Conservation (phyloP, 495 filamentous ascomycete genomes). For the Ascodesmis nigricans region DNA sequence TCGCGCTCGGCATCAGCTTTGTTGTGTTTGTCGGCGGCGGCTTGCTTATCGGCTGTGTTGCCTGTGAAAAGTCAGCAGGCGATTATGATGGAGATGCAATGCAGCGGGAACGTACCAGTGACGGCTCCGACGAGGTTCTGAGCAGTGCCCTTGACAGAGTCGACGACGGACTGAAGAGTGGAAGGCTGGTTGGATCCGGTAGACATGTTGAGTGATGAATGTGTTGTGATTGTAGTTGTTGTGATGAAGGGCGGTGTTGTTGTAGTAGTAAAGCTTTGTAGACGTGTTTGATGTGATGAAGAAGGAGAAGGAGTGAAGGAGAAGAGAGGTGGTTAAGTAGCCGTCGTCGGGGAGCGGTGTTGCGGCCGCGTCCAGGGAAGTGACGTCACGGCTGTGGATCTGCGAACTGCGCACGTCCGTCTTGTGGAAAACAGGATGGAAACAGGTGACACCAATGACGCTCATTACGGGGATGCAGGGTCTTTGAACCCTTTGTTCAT, state of each 20-base stretch:
- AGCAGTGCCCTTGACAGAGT: slow-evolving; percentile 49
- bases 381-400: too few relatives aligned
- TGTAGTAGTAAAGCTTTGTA: too few relatives aligned
- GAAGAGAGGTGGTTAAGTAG: too few relatives aligned
- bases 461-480: too few relatives aligned
- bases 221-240: slow-evolving; percentile 1
- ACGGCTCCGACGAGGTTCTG: slow-evolving; percentile 50
- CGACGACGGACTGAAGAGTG: slow-evolving; percentile 59
- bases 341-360: too few relatives aligned
- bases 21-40: slow-evolving; percentile 36
- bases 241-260: not conserved
- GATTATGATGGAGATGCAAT: slow-evolving; percentile 1
- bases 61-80: slow-evolving; percentile 11
- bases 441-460: too few relatives aligned
- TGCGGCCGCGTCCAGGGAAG: too few relatives aligned
- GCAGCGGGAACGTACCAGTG: slow-evolving; percentile 35
- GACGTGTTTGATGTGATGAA: slow-evolving; percentile 21
- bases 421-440: too few relatives aligned
- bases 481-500: too few relatives aligned
- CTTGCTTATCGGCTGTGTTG: slow-evolving; percentile 17
- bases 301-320: too few relatives aligned
- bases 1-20: slow-evolving; percentile 42
- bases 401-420: too few relatives aligned
- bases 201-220: slow-evolving; percentile 10
- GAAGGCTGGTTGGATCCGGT: slow-evolving; percentile 28